A percentile compares a stretch with the other conserved stretches of the same genome.
These are phyloP conservation scores for Aspergillus amoenus DNA, from an alignment of 2,329 filamentous ascomycete species.

Conservation along the genomic window DNA sequence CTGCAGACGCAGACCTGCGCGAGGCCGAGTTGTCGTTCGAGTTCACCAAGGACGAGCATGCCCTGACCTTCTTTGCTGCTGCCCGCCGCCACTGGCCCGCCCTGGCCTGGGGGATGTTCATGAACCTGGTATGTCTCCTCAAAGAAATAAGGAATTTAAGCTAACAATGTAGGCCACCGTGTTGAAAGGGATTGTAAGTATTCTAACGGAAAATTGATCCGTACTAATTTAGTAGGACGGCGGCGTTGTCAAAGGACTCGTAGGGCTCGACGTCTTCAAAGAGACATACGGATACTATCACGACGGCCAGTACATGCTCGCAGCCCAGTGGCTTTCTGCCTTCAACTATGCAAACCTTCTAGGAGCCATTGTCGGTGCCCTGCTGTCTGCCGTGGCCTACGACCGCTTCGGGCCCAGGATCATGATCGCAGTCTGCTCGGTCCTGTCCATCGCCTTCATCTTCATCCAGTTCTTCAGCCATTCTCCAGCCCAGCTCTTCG, in stretches of 20 bases:
- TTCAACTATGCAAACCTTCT: slow-evolving; percentile 29
- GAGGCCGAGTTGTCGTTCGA: slow-evolving; percentile 23
- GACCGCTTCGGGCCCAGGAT: slow-evolving; percentile 29
- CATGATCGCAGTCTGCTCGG: slow-evolving; percentile 26
- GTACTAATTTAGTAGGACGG: slow-evolving; percentile 14
- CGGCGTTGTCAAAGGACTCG: slow-evolving; percentile 25
- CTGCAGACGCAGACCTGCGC: slow-evolving; percentile 6
- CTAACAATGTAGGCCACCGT: background rate
- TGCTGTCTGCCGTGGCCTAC: slow-evolving; percentile 24
- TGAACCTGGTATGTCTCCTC: slow-evolving; percentile 22
- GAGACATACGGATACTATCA: slow-evolving; percentile 28
- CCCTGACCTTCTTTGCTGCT: slow-evolving; percentile 24
- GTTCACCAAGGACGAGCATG: slow-evolving; percentile 26
- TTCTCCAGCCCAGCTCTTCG: slow-evolving; percentile 56
- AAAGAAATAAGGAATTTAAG: no score
- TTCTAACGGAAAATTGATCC: background rate
- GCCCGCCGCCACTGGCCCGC: slow-evolving; percentile 26
- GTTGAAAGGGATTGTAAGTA: slow-evolving; percentile 20
- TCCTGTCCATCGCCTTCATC: slow-evolving; percentile 48
- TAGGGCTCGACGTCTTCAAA: slow-evolving; percentile 28
- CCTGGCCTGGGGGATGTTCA: slow-evolving; percentile 26
- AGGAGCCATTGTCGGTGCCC: slow-evolving; percentile 26
- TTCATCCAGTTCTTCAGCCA: slow-evolving; percentile 65
- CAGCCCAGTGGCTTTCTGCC: slow-evolving; percentile 27
- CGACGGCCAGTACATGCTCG: slow-evolving; percentile 24